phyloP scores from a whole-genome alignment of 1,284 basidiomycete species.

The Trichosporon inkin region DNA sequence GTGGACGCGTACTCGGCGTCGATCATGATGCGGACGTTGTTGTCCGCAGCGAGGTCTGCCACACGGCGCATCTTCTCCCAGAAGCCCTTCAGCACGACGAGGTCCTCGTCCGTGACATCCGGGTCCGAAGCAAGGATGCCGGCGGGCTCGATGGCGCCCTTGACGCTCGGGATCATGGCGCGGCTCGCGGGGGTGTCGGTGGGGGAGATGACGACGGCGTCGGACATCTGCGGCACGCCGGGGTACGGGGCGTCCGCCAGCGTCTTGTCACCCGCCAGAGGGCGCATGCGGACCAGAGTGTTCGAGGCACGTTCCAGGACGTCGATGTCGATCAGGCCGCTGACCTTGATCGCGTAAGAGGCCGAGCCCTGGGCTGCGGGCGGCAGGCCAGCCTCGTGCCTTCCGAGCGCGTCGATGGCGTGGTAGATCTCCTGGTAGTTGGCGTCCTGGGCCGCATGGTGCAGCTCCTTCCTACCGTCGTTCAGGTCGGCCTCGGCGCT shows the following conservation, averaged over 20 bases:
- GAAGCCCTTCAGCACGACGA: constrained; percentile 60
- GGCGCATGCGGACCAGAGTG: constrained; percentile 46
- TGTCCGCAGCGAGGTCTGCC: constrained; percentile 59
- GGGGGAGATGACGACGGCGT: constrained; percentile 35
- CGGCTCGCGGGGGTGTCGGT: constrained; percentile 8
- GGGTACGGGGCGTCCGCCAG: constrained; percentile 59
- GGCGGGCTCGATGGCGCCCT: constrained; percentile 29
- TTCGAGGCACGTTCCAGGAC: constrained; percentile 48
- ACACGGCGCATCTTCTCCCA: constrained; percentile 60
- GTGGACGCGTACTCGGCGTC: constrained; percentile 80
- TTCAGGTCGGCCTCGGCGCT: constrained; percentile 74
- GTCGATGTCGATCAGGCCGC: constrained; percentile 47
- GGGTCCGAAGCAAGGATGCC: constrained; percentile 39
- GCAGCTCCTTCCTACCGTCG: constrained; percentile 11
- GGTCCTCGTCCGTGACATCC: constrained; percentile 53
- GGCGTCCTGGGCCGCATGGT: constrained; percentile 12
- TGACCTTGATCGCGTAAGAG: constrained; percentile 75
- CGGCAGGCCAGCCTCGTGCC: constrained; percentile 62
- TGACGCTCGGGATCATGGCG: constrained; percentile 31
- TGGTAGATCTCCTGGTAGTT: constrained; percentile 53
- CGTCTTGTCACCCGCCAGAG: constrained; percentile 18
- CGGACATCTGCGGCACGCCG: constrained; percentile 54
- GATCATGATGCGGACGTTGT: constrained; percentile 58
- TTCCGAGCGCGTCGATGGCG: constrained; percentile 69
- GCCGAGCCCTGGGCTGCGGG: constrained; percentile 55